A percentile compares a stretch with the other conserved stretches of the same genome.
Evolutionary conservation across 768 basidiomycete genomes (phyloP).

Genomic region (Filobasidium wieringae): DNA sequence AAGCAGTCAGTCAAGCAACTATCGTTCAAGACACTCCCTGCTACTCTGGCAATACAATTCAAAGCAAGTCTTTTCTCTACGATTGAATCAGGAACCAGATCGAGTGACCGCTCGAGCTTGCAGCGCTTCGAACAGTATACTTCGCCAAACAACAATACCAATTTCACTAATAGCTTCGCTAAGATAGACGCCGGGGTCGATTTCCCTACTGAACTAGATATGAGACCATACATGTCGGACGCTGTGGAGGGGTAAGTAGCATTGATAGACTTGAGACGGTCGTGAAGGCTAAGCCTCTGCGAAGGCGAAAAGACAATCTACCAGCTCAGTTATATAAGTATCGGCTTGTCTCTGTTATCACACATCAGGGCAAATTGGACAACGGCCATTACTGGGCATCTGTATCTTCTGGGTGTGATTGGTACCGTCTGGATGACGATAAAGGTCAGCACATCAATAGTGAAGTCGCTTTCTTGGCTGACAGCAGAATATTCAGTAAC

Average conservation of each 20-base stretch:
- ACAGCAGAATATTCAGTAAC: slow-evolving; percentile 48
- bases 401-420: slow-evolving; percentile 60
- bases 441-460: slow-evolving; percentile 47
- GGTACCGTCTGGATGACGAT: slow-evolving; percentile 91
- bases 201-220: slow-evolving; percentile 72
- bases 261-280: no score
- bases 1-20: slow-evolving; percentile 70
- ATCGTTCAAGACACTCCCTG: slow-evolving; percentile 71
- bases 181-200: slow-evolving; percentile 76
- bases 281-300: no score
- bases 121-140: slow-evolving; percentile 95
- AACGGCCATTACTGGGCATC: slow-evolving; percentile 90
- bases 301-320: no score
- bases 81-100: background rate
- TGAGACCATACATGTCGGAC: slow-evolving; percentile 69
- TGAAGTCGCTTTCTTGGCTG: background rate
- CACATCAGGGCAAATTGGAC: slow-evolving; percentile 86
- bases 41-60: slow-evolving; percentile 85
- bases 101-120: background rate
- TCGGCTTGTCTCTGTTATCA: slow-evolving; percentile 83
- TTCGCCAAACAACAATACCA: slow-evolving; percentile 53
- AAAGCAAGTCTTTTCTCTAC: slow-evolving; percentile 49
- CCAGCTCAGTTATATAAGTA: slow-evolving; percentile 57
- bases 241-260: slow-evolving; percentile 5
- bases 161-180: slow-evolving; percentile 59